These are phyloP conservation scores for Ziziphus jujuba DNA, from an alignment of 306 rosid genomes.

Conservation along the genomic window DNA sequence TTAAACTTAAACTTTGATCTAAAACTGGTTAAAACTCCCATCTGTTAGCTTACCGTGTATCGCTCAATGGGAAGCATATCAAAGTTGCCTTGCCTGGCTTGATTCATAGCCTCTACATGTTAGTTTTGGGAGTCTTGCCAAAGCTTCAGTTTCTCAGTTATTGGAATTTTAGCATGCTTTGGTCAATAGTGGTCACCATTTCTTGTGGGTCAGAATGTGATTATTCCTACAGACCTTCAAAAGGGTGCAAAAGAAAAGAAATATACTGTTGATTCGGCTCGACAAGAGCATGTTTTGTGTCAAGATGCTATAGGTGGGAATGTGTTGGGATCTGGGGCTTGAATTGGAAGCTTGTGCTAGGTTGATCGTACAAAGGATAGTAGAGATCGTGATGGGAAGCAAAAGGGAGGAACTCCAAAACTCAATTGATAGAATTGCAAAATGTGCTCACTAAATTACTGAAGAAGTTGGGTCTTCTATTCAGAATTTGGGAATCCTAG, in stretches of 20 bases:
- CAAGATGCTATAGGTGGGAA: constrained; percentile 26
- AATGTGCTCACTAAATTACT: neutral
- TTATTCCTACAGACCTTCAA: neutral
- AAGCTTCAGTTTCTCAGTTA: neutral
- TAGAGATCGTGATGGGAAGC: neutral
- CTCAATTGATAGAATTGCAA: neutral
- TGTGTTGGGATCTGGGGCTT: constrained; percentile 33
- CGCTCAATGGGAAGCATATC: no score
- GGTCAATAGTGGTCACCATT: neutral
- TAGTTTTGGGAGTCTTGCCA: constrained; percentile 19
- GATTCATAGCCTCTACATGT: constrained; percentile 3
- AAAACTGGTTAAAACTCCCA: neutral
- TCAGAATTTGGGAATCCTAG: neutral
- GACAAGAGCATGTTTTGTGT: constrained; percentile 33
- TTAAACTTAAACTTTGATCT: neutral
- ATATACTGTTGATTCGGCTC: constrained; percentile 30
- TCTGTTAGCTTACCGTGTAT: no score
- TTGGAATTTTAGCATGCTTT: constrained; percentile 19
- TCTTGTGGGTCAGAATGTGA: constrained; percentile 1
- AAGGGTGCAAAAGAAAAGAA: constrained; percentile 25
- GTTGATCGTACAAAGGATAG: neutral
- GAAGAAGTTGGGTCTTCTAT: neutral
- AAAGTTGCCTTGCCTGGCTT: no score
- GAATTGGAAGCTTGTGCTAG: constrained; percentile 7
- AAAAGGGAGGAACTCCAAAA: neutral